Base-by-base conservation (phyloP, 345 rosid genomes). In the Laguncularia racemosa region DNA sequence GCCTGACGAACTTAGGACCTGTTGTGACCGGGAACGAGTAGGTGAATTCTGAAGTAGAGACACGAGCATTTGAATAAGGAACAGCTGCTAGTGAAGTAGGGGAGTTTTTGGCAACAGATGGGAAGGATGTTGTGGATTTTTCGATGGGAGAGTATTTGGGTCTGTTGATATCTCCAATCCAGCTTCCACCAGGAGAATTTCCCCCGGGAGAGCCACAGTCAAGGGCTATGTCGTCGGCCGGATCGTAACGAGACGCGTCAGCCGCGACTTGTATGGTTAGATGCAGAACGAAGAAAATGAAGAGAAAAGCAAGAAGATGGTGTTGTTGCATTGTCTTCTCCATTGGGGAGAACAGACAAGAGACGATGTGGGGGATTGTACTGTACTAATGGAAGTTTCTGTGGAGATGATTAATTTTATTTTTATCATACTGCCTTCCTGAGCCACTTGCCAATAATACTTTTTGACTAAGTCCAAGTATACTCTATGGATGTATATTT, bases 1-100 rank as follows among this genome's bases (percentile, higher is more conserved):
- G 57, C 16, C 74, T 65, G 47, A 73, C 9, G 33, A 69, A 55
- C 38, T 69, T 69, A 12, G 55, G 68, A 16, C 74, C 74, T 0
- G 66, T 1, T 4, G 57, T 53, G 33, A 73, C 49, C 0, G 63
- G 68, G 44, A 73, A 61, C 0, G 54, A 4, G 61, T 69, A 73
- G 48, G 65, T 65, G 59, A 73, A 73, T 17, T 44, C 23, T 11
- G 71, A 73, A 43, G 4, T 17, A 49, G 66, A 68, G 44, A 65
- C 12, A 16, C 73, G 61, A 13, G 71, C 71, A 2, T 68, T 53
- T n/a, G 11, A 2, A 54, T 53, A 73, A 0, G 74, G 78, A 16
- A 55, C 52, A 5, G 33, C 1, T 10, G 38, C 26, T 12, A 2
- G 50, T 21, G 3, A 9, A 10, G 16, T 2, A 15, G 58, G 20